Evolutionary conservation across 2,329 filamentous ascomycete species (phyloP), one percentile per base, ranked within the genome.

Genomic region (Aspergillus aculeatus): DNA sequence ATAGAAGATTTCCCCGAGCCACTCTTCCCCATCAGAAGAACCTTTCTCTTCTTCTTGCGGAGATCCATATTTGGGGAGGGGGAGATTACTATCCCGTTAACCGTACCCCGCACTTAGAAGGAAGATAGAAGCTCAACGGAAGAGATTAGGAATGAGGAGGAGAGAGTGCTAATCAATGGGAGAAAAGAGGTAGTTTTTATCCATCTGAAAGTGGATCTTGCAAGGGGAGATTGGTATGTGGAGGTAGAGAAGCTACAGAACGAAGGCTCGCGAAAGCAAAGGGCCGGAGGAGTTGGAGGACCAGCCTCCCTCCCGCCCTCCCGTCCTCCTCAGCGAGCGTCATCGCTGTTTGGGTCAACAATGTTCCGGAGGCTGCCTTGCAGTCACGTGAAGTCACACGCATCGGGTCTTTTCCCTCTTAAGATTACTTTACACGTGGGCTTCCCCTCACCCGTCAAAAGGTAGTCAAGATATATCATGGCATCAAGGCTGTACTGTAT

Each of bases 1-100:
- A 99, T 99, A 58, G 92, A 97, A 47, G 93, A 97, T 79, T 99
- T 99, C 57, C 95, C 95, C 0, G 94, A 96, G 57, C 95, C 95
- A 64, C 91, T 96, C 81, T 97, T 97, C 68, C 95, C 95, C 95
- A 93, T 93, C 63, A 93, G 81, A 53, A 93, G 82, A 54, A 93
- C 90, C 83, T 93, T 93, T 81, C 91, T 91, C 83, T 93, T 93
- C 82, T 92, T 91, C 69, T 81, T 81, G 44, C 78, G 75, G 23
- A 71, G 70, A 65, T 80, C 78, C 77, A 80, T 80, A 47, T 29
- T 71, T 56, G 58, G 50, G 19, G 32, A 16, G 12, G 32, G 32
- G 12, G 32, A 12, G 26, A 16, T 14, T 35, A n/a, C 38, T 41
- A 44, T 52, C 51, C 32, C 50, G 54, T 44, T 12, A 59, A 61